phyloP scores from a whole-genome alignment of 441 rosid genomes.

The Breynia disticha region DNA sequence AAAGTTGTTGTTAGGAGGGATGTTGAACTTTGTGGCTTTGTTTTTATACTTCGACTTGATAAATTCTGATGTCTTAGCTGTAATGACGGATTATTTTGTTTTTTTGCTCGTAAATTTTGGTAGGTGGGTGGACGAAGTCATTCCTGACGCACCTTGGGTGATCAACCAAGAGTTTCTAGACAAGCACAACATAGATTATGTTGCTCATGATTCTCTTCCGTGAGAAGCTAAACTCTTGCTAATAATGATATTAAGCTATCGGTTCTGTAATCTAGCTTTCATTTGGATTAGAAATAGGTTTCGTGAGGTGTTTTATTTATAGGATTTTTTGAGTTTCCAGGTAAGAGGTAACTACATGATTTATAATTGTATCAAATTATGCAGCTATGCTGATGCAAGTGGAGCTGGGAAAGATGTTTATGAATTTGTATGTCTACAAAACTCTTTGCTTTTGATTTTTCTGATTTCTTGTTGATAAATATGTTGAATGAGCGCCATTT shows the following conservation, averaged over 20 bases:
- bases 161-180: constrained; percentile 54
- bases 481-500: background rate
- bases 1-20: background rate
- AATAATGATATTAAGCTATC: background rate
- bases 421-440: constrained; percentile 54
- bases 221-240: constrained; percentile 22
- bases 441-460: constrained; percentile 5
- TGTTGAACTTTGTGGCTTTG: background rate
- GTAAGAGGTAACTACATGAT: background rate
- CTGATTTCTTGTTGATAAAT: background rate
- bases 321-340: background rate
- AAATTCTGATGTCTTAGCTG: background rate
- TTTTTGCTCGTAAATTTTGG: constrained; percentile 3
- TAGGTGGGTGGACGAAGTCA: constrained; percentile 85
- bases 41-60: background rate
- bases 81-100: too few relatives aligned
- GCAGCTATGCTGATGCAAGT: constrained; percentile 72
- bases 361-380: background rate
- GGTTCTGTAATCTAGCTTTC: background rate
- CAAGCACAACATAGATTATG: constrained; percentile 58
- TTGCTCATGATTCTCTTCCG: constrained; percentile 81
- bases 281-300: background rate
- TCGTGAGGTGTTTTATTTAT: background rate
- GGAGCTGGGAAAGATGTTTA: constrained; percentile 79
- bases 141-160: constrained; percentile 80